Conservation (phyloP, 2,329 filamentous ascomycete species). For the Chaetomium olivaceum region DNA sequence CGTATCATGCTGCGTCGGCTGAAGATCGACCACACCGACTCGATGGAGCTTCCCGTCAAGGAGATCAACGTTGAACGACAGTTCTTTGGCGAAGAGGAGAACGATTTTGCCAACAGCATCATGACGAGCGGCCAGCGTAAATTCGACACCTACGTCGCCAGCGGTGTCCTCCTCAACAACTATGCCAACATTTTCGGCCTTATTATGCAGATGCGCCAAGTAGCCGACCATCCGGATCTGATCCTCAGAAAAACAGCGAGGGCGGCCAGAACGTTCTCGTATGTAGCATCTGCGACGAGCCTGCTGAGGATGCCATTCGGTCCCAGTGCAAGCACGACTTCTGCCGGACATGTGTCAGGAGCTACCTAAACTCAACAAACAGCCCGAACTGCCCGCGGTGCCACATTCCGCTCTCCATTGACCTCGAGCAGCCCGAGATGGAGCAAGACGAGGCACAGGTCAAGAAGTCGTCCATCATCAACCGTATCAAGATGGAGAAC, state of each 20-base stretch:
- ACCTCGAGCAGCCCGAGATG: constrained; percentile 92
- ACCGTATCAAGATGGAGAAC: constrained; percentile 97
- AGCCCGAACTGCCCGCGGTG: constrained; percentile 83
- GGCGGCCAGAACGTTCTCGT: constrained; percentile 88
- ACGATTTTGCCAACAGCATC: constrained; percentile 92
- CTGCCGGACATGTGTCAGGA: constrained; percentile 77
- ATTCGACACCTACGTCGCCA: constrained; percentile 94
- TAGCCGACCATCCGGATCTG: constrained; percentile 93
- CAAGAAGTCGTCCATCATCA: constrained; percentile 97
- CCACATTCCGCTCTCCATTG: constrained; percentile 85
- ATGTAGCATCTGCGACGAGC: constrained; percentile 94
- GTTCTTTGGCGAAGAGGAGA: constrained; percentile 95
- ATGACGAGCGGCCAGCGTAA: constrained; percentile 87
- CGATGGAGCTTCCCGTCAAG: constrained; percentile 96
- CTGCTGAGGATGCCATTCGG: constrained; percentile 89
- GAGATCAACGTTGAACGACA: constrained; percentile 89
- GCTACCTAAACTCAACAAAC: constrained; percentile 77
- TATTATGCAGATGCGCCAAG: constrained; percentile 99
- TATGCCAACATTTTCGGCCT: constrained; percentile 99
- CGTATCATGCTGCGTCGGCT: constrained; percentile 94
- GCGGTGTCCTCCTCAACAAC: constrained; percentile 92
- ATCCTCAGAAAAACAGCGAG: constrained; percentile 81
- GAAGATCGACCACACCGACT: constrained; percentile 89
- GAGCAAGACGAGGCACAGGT: constrained; percentile 84
- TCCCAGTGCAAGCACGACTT: constrained; percentile 94